Conservation (phyloP, 2,329 filamentous ascomycete species). For the Colletotrichum eleusines region DNA sequence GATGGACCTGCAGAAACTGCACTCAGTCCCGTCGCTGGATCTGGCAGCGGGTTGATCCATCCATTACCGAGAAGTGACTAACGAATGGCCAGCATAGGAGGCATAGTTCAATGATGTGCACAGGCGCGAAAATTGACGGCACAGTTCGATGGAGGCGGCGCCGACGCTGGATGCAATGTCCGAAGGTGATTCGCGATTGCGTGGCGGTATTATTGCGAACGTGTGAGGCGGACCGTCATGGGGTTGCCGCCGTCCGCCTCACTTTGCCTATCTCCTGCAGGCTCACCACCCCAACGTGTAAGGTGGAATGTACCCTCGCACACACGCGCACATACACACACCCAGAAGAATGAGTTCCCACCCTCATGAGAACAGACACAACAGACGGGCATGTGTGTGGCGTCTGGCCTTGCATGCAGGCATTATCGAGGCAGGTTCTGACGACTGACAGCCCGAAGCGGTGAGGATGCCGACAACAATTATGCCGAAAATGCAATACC, state of each 20-base stretch:
- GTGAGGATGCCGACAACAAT: slow-evolving; percentile 34
- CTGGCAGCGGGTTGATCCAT: slow-evolving; percentile 37
- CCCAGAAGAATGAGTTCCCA: slow-evolving; percentile 31
- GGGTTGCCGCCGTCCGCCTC: slow-evolving; percentile 41
- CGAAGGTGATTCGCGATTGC: slow-evolving; percentile 27
- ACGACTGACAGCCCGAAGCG: slow-evolving; percentile 36
- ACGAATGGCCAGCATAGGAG: slow-evolving; percentile 22
- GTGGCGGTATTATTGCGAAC: slow-evolving; percentile 21
- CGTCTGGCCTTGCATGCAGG: slow-evolving; percentile 38
- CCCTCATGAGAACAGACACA: slow-evolving; percentile 27
- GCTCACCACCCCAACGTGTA: slow-evolving; percentile 28
- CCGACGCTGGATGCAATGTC: not conserved
- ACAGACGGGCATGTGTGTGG: slow-evolving; percentile 34
- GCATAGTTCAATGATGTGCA: not conserved
- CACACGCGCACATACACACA: slow-evolving; percentile 8
- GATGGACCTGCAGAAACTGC: slow-evolving; percentile 40
- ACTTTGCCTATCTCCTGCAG: slow-evolving; percentile 42
- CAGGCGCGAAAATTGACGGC: not conserved
- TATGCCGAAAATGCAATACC: slow-evolving; percentile 34
- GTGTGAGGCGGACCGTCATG: slow-evolving; percentile 39
- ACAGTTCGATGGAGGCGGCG: not conserved
- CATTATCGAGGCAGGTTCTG: slow-evolving; percentile 32
- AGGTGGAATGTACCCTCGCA: slow-evolving; percentile 23
- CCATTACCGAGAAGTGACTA: slow-evolving; percentile 37
- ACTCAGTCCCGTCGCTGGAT: slow-evolving; percentile 35